These are phyloP conservation scores for Rhododendron henanense DNA, from an alignment of 148 eudicot species.

Conservation along the genomic window DNA sequence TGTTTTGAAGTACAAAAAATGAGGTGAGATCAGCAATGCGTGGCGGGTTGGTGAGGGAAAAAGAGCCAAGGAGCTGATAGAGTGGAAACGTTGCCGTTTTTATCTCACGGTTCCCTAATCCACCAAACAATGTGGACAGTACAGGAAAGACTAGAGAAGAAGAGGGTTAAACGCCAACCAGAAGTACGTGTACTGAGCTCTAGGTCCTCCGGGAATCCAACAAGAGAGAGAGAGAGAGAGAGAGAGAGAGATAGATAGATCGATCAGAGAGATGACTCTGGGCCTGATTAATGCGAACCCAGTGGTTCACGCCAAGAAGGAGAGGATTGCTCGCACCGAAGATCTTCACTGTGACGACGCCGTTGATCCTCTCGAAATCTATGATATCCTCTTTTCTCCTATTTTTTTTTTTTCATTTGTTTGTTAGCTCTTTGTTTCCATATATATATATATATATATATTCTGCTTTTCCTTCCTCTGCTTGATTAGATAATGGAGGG, in stretches of 20 bases:
- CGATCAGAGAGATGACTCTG: constrained; percentile 52
- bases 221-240: not conserved
- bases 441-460: not conserved
- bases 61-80: too few species aligned
- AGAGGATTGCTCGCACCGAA: constrained; percentile 54
- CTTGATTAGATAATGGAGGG: constrained; percentile 2
- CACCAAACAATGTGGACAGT: too few species aligned
- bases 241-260: not conserved
- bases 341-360: constrained; percentile 35
- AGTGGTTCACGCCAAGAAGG: constrained; percentile 80
- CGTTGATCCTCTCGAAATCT: constrained; percentile 91
- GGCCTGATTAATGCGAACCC: constrained; percentile 86
- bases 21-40: too few species aligned
- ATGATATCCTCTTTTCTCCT: constrained; percentile 56
- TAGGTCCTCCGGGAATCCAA: not conserved
- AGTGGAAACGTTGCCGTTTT: too few species aligned
- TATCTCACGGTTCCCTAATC: too few species aligned
- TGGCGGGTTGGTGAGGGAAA: too few species aligned
- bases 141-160: too few species aligned
- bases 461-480: not conserved
- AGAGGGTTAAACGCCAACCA: not conserved
- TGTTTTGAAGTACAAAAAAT: too few species aligned
- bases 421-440: not conserved
- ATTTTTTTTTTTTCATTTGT: not conserved
- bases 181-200: not conserved